A percentile compares a stretch with the other conserved stretches of the same genome.
These are phyloP conservation scores for Candida succiphila DNA, from an alignment of 805 yeast genomes.

Conservation along the genomic window DNA sequence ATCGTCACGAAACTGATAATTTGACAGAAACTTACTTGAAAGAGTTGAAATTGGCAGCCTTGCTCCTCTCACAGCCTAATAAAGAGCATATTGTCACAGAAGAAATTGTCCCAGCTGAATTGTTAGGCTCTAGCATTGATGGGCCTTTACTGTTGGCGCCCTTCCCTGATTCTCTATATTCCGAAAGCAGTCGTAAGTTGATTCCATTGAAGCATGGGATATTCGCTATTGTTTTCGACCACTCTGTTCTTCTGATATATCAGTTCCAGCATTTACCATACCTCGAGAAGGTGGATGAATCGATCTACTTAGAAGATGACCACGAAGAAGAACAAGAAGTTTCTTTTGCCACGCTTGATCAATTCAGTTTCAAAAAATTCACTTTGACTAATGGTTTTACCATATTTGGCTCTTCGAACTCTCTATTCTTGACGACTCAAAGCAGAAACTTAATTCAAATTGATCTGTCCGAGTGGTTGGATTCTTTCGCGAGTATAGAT, in stretches of 20 bases:
- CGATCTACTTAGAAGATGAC: neutral
- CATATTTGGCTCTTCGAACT: too few relatives aligned
- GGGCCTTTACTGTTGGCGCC: constrained; percentile 50
- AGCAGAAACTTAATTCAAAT: too few relatives aligned
- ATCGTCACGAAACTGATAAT: neutral
- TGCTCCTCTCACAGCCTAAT: constrained; percentile 6
- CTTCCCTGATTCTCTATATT: constrained; percentile 44
- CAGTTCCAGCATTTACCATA: constrained; percentile 12
- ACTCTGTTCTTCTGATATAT: constrained; percentile 11
- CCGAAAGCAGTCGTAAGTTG: constrained; percentile 26
- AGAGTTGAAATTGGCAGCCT: constrained; percentile 16
- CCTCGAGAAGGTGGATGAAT: constrained; percentile 2
- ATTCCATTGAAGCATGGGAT: constrained; percentile 16
- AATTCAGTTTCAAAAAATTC: neutral
- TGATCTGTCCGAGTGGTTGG: too few relatives aligned
- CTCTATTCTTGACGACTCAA: too few relatives aligned
- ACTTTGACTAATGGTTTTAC: too few relatives aligned
- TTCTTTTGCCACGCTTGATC: neutral
- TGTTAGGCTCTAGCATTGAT: constrained; percentile 12
- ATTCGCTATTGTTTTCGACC: constrained; percentile 11
- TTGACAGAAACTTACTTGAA: constrained; percentile 2
- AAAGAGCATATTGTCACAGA: constrained; percentile 3
- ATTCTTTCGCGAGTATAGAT: too few relatives aligned
- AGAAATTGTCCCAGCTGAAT: constrained; percentile 8
- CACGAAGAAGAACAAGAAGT: neutral